These are phyloP conservation scores for Scleroderma bovista DNA, from an alignment of 768 basidiomycete genomes.

Conservation along the genomic window DNA sequence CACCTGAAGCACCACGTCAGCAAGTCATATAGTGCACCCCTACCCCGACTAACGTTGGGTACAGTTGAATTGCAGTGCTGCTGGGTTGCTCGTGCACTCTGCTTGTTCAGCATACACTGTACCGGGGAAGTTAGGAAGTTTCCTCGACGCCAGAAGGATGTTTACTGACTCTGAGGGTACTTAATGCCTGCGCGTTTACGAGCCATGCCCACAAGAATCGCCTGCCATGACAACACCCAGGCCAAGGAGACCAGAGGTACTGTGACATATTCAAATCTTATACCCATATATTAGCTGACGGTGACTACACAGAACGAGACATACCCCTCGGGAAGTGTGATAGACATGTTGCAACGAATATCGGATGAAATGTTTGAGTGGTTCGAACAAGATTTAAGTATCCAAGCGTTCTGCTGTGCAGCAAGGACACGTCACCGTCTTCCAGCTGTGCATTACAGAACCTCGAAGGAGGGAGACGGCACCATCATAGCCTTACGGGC, in stretches of 20 bases:
- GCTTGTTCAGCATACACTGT: slow-evolving; percentile 70
- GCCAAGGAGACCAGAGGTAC: slow-evolving; percentile 49
- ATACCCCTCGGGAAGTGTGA: slow-evolving; percentile 36
- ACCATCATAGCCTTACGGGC: too few relatives aligned
- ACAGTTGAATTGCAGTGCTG: slow-evolving; percentile 64
- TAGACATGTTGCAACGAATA: slow-evolving; percentile 27
- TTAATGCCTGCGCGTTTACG: slow-evolving; percentile 50
- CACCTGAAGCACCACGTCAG: slow-evolving; percentile 36
- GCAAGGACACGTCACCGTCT: not conserved
- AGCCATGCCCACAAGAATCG: slow-evolving; percentile 31
- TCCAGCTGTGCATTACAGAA: not conserved
- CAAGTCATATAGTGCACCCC: not conserved
- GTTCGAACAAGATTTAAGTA: too few relatives aligned
- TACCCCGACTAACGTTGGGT: slow-evolving; percentile 48
- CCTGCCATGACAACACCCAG: slow-evolving; percentile 49
- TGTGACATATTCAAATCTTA: slow-evolving; percentile 53
- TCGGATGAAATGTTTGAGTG: too few relatives aligned
- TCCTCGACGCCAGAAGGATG: not conserved
- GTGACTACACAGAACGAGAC: not conserved
- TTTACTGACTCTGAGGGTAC: slow-evolving; percentile 60
- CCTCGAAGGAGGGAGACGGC: not conserved
- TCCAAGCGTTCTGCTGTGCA: too few relatives aligned
- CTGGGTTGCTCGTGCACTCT: slow-evolving; percentile 45
- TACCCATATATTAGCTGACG: not conserved
- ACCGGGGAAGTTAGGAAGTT: not conserved